These are phyloP conservation scores for Pseudogymnoascus destructans DNA, from an alignment of 2,329 filamentous ascomycete species.

Conservation along the genomic window DNA sequence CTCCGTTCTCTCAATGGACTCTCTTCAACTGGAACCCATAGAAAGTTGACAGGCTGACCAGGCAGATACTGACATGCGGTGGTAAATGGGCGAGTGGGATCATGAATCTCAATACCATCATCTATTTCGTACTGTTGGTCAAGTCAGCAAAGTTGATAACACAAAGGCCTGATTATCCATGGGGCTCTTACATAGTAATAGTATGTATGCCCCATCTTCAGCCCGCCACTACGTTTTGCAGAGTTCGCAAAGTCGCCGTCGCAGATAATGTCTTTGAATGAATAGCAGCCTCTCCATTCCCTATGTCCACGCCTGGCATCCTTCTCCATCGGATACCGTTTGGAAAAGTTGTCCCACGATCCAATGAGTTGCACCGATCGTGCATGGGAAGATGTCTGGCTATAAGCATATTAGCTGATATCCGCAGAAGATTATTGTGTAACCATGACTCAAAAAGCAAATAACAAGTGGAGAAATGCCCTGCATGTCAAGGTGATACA, in stretches of 20 bases:
- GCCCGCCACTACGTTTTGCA: conserved; percentile 55
- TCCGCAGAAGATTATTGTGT: neutral
- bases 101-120: conserved; percentile 62
- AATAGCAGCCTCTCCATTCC: conserved; percentile 79
- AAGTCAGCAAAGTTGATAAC: neutral
- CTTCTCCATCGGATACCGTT: conserved; percentile 65
- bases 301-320: conserved; percentile 61
- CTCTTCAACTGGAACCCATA: conserved; percentile 64
- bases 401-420: conserved; percentile 23
- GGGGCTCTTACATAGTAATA: conserved; percentile 67
- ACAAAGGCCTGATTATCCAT: conserved; percentile 9
- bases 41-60: conserved; percentile 73
- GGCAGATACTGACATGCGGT: conserved; percentile 74
- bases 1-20: conserved; percentile 46
- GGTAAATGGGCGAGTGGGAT: conserved; percentile 59
- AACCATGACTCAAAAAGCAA: neutral
- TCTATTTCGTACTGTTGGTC: conserved; percentile 64
- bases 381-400: conserved; percentile 46
- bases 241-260: conserved; percentile 47
- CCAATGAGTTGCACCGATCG: conserved; percentile 69
- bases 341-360: conserved; percentile 90
- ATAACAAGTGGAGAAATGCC: conserved; percentile 1
- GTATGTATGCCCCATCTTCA: conserved; percentile 87
- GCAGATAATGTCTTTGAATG: conserved; percentile 72
- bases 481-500: neutral